Evolutionary conservation across 495 filamentous ascomycete species (phyloP).

Genomic region (Glonium stellatum): DNA sequence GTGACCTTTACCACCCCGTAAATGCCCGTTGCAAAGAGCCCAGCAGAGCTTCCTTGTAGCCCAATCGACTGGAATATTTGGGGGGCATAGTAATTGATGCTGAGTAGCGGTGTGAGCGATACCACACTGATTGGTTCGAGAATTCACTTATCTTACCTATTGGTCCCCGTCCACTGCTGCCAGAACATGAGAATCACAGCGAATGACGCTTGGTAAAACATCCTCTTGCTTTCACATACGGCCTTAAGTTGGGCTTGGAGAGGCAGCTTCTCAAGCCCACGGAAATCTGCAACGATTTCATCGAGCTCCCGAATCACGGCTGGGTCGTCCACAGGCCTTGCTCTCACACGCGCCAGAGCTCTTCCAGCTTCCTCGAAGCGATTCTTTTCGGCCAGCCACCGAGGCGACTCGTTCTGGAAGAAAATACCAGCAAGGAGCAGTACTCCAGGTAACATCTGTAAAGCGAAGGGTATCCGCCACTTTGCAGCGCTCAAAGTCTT

Average conservation of each 20-base stretch:
- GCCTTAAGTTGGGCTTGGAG: slow-evolving; percentile 23
- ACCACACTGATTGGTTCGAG: neutral
- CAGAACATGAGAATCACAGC: slow-evolving; percentile 34
- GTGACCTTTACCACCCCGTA: slow-evolving; percentile 29
- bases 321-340: slow-evolving; percentile 49
- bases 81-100: slow-evolving; percentile 26
- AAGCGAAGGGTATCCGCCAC: slow-evolving; percentile 52
- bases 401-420: slow-evolving; percentile 54
- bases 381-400: slow-evolving; percentile 57
- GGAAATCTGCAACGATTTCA: slow-evolving; percentile 27
- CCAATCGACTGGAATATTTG: slow-evolving; percentile 30
- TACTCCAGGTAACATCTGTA: slow-evolving; percentile 51
- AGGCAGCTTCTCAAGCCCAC: slow-evolving; percentile 26
- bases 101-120: slow-evolving; percentile 20
- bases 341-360: slow-evolving; percentile 57
- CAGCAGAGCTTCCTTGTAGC: slow-evolving; percentile 14
- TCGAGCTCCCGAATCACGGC: slow-evolving; percentile 44
- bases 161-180: slow-evolving; percentile 34
- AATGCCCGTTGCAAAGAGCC: slow-evolving; percentile 29
- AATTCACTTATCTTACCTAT: neutral
- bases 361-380: slow-evolving; percentile 48
- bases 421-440: slow-evolving; percentile 44
- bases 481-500: slow-evolving; percentile 39
- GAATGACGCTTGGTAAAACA: slow-evolving; percentile 30
- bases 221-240: slow-evolving; percentile 21